Conservation (phyloP, 2,329 filamentous ascomycete species). For the Talaromyces atroroseus region DNA sequence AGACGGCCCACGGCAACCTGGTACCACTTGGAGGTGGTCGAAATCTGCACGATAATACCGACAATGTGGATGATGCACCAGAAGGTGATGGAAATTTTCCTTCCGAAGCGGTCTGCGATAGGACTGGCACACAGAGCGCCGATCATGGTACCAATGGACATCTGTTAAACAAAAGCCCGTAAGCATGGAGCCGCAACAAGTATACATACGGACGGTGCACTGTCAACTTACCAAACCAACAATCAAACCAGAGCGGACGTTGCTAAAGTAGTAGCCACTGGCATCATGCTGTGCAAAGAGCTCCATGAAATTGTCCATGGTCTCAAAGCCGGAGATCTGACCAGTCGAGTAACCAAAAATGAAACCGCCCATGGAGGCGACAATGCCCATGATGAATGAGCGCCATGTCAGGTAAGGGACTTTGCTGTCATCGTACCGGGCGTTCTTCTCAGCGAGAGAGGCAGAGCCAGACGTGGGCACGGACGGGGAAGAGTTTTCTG, state of each 20-base stretch:
- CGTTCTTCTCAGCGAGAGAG: constrained; percentile 30
- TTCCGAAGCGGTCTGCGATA: constrained; percentile 41
- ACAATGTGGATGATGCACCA: constrained; percentile 43
- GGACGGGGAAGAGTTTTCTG: constrained; percentile 21
- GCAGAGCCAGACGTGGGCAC: constrained; percentile 28
- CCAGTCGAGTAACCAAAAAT: constrained; percentile 44
- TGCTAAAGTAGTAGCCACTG: constrained; percentile 33
- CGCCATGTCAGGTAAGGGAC: constrained; percentile 40
- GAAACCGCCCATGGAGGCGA: constrained; percentile 46
- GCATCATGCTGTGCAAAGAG: constrained; percentile 34
- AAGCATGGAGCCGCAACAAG: not conserved
- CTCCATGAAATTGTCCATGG: constrained; percentile 42
- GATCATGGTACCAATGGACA: constrained; percentile 42
- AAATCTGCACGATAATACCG: constrained; percentile 44
- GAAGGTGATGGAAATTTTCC: constrained; percentile 41
- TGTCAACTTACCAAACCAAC: constrained; percentile 36
- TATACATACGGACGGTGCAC: not conserved
- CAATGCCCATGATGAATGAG: constrained; percentile 39
- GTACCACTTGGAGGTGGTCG: constrained; percentile 37
- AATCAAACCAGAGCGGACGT: constrained; percentile 41
- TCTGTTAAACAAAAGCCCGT: constrained; percentile 25
- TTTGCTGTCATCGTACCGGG: constrained; percentile 36
- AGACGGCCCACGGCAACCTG: constrained; percentile 43
- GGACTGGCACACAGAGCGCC: constrained; percentile 40
- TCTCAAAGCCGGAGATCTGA: constrained; percentile 43